Evolutionary conservation across 768 basidiomycete genomes (phyloP).

Genomic region (Clathrus columnatus): DNA sequence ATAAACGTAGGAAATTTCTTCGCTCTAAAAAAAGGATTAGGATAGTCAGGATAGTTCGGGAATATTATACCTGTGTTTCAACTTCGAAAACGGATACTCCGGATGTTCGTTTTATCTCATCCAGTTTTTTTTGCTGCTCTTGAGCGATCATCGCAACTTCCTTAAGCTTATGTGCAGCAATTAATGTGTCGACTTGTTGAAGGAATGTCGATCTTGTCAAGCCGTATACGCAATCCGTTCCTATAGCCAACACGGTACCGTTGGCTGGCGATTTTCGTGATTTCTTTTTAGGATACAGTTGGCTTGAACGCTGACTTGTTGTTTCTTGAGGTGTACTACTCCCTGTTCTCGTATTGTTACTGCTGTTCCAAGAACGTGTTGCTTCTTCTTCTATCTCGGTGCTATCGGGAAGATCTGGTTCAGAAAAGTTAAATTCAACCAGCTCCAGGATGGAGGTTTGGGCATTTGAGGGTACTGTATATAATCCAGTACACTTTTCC

Average conservation of each 20-base stretch:
- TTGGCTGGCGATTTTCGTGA: not conserved
- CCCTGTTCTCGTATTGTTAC: not conserved
- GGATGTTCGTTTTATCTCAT: conserved; percentile 33
- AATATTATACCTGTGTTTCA: not conserved
- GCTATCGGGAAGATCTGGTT: conserved; percentile 5
- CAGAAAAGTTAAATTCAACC: not conserved
- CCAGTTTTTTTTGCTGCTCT: conserved; percentile 48
- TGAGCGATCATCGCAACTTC: conserved; percentile 59
- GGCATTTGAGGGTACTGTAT: not conserved
- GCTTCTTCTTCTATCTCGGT: conserved; percentile 7
- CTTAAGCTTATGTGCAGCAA: conserved; percentile 54
- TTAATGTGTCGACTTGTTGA: conserved; percentile 61
- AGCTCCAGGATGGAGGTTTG: not conserved
- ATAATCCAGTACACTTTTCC: not conserved
- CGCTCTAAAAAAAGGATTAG: conserved; percentile 30
- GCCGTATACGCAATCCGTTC: conserved; percentile 3
- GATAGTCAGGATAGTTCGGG: not conserved
- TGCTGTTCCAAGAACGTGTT: not conserved
- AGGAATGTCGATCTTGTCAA: conserved; percentile 47
- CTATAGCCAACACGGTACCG: not conserved
- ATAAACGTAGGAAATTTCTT: conserved; percentile 70
- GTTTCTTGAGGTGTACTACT: not conserved
- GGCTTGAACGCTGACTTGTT: not conserved
- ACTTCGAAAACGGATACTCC: conserved; percentile 42
- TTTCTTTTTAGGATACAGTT: not conserved